phyloP scores from a whole-genome alignment of 2,329 filamentous ascomycete genomes.

The Elsinoe australis region DNA sequence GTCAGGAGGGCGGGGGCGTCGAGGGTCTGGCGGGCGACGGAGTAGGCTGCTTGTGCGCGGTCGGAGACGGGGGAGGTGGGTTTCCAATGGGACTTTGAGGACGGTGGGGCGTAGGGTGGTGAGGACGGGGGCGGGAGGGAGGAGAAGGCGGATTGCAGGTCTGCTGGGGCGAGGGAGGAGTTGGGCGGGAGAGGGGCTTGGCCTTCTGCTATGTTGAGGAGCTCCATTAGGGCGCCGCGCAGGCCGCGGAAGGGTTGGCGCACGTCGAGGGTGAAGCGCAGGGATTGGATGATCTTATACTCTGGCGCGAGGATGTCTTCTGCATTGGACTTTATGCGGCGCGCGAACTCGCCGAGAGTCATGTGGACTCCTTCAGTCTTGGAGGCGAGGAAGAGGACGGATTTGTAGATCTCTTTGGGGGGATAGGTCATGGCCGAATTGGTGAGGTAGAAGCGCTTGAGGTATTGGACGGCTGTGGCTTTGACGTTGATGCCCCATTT shows the following conservation, averaged over 20 bases:
- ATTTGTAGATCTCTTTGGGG: conserved; percentile 79
- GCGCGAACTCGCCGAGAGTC: conserved; percentile 53
- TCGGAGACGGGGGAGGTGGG: conserved; percentile 27
- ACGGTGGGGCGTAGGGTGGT: neutral
- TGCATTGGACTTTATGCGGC: conserved; percentile 56
- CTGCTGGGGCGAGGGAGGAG: conserved; percentile 20
- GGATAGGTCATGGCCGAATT: conserved; percentile 97
- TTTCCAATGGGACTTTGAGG: conserved; percentile 5
- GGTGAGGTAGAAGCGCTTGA: conserved; percentile 90
- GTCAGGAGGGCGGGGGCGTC: conserved; percentile 71
- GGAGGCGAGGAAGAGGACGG: conserved; percentile 83
- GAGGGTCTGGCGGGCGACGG: conserved; percentile 63
- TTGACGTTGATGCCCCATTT: conserved; percentile 54
- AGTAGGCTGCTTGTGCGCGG: conserved; percentile 57
- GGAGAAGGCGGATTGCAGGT: conserved; percentile 28
- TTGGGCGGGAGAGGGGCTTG: conserved; percentile 37
- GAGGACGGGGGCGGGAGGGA: conserved; percentile 23
- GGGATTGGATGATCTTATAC: conserved; percentile 83
- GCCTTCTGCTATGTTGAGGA: conserved; percentile 59
- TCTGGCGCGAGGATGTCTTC: conserved; percentile 80
- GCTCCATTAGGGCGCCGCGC: conserved; percentile 78
- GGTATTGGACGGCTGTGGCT: conserved; percentile 78
- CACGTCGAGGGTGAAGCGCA: conserved; percentile 90
- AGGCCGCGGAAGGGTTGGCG: conserved; percentile 82
- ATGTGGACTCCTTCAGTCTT: conserved; percentile 85